Evolutionary conservation across 306 rosid genomes (phyloP).

Genomic region (Boehmeria nivea): DNA sequence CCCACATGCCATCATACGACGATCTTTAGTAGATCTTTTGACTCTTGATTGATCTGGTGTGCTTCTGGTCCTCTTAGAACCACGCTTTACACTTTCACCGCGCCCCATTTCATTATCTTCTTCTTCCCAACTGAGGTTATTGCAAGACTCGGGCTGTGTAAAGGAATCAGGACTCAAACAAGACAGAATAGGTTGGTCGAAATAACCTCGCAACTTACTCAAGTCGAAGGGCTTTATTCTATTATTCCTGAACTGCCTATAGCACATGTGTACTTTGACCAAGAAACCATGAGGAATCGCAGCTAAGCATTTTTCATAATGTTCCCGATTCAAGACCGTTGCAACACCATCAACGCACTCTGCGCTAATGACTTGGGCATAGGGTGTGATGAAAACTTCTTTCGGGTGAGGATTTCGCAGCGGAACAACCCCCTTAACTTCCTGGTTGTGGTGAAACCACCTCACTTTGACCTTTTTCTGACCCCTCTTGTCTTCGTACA

Average conservation of each 20-base stretch:
- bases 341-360: slow-evolving; percentile 97
- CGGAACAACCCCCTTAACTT: slow-evolving; percentile 70
- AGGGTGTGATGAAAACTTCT: slow-evolving; percentile 88
- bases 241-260: slow-evolving; percentile 81
- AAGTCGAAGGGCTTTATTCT: slow-evolving; percentile 85
- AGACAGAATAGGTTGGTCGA: slow-evolving; percentile 71
- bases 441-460: slow-evolving; percentile 97
- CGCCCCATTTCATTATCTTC: slow-evolving; percentile 51
- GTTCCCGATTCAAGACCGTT: slow-evolving; percentile 73
- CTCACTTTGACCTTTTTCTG: slow-evolving; percentile 91
- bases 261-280: slow-evolving; percentile 71
- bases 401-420: slow-evolving; percentile 81
- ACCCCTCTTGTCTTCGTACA: slow-evolving; percentile 95
- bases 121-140: slow-evolving; percentile 45
- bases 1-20: slow-evolving; percentile 39
- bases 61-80: slow-evolving; percentile 70
- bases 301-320: slow-evolving; percentile 63
- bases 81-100: slow-evolving; percentile 45
- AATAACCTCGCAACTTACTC: slow-evolving; percentile 80
- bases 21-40: slow-evolving; percentile 44
- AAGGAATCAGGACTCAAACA: slow-evolving; percentile 50
- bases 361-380: slow-evolving; percentile 90
- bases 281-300: slow-evolving; percentile 51
- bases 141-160: slow-evolving; percentile 35
- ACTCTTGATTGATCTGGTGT: slow-evolving; percentile 39